These are phyloP conservation scores for Abrus precatorius DNA, from an alignment of 306 rosid genomes.

Conservation along the genomic window DNA sequence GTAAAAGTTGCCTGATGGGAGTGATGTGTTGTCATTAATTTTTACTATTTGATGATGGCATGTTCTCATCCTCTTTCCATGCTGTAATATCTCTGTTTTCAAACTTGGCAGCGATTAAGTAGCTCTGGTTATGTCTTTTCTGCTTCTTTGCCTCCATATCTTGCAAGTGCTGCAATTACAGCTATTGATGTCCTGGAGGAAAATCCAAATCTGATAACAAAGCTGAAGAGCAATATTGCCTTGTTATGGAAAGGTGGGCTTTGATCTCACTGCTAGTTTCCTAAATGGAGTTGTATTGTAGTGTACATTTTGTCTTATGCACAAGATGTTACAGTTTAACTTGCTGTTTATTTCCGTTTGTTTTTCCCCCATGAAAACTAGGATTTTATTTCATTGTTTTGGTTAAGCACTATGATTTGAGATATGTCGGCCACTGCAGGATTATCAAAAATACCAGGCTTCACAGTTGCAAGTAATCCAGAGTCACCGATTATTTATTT, in stretches of 20 bases:
- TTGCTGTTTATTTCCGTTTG: conserved; percentile 21
- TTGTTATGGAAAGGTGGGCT: conserved; percentile 74
- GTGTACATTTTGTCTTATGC: conserved; percentile 30
- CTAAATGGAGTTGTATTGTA: conserved; percentile 14
- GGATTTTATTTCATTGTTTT: not conserved
- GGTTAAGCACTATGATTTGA: conserved; percentile 35
- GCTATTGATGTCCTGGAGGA: conserved; percentile 90
- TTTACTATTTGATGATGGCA: conserved; percentile 32
- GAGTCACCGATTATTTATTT: conserved; percentile 93
- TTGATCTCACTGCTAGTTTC: conserved; percentile 44
- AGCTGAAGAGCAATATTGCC: conserved; percentile 75
- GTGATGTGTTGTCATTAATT: conserved; percentile 24
- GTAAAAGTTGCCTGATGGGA: conserved; percentile 38
- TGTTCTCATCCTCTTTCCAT: conserved; percentile 36
- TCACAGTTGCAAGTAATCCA: conserved; percentile 75
- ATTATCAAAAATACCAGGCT: conserved; percentile 68
- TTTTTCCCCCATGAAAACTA: conserved; percentile 15
- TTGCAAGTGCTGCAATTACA: conserved; percentile 90
- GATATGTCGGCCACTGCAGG: conserved; percentile 64
- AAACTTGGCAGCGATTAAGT: conserved; percentile 84
- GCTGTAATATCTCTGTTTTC: conserved; percentile 49
- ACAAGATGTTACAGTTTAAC: not conserved
- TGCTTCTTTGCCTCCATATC: conserved; percentile 99
- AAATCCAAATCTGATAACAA: conserved; percentile 75
- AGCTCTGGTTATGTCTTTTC: conserved; percentile 97